Percentiles rank a stretch among this genome's conserved stretches.
phyloP scores from a whole-genome alignment of 176 grass and related monocot species.

The Ampelocalamus luodianensis region DNA sequence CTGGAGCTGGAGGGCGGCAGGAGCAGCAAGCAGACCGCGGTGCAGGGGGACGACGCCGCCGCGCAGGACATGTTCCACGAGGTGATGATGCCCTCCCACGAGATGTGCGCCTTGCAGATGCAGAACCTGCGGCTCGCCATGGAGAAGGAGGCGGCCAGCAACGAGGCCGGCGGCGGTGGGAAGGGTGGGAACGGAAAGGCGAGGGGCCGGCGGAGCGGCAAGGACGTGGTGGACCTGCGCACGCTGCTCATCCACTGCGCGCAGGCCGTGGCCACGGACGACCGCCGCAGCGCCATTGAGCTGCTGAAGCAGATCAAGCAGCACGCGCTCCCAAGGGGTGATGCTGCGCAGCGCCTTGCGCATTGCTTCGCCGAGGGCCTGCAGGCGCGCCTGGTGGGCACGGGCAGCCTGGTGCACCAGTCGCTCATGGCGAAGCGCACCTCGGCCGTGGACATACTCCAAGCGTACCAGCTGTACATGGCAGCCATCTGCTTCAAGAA shows the following conservation, averaged over 20 bases:
- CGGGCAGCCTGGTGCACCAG: slow-evolving; percentile 64
- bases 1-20: slow-evolving; percentile 54
- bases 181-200: slow-evolving; percentile 40
- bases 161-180: neutral
- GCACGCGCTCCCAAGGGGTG: slow-evolving; percentile 53
- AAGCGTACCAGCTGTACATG: slow-evolving; percentile 82
- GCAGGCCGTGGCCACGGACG: slow-evolving; percentile 69
- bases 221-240: slow-evolving; percentile 77
- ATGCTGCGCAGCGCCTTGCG: slow-evolving; percentile 72
- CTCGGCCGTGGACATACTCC: slow-evolving; percentile 49
- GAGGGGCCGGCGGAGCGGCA: slow-evolving; percentile 39
- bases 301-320: slow-evolving; percentile 78
- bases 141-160: slow-evolving; percentile 47
- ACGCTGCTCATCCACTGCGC: slow-evolving; percentile 88
- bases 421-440: slow-evolving; percentile 69
- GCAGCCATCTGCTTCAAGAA: slow-evolving; percentile 88
- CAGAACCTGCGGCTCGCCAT: slow-evolving; percentile 61
- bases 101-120: slow-evolving; percentile 48
- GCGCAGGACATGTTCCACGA: slow-evolving; percentile 62
- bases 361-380: slow-evolving; percentile 81
- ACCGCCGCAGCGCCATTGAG: slow-evolving; percentile 67
- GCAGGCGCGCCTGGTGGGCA: slow-evolving; percentile 69
- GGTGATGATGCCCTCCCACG: slow-evolving; percentile 38
- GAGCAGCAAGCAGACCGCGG: slow-evolving; percentile 70
- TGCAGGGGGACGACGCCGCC: slow-evolving; percentile 48